Base-by-base conservation (phyloP, 169 alveolate genomes). In the Plasmodium gonderi region DNA sequence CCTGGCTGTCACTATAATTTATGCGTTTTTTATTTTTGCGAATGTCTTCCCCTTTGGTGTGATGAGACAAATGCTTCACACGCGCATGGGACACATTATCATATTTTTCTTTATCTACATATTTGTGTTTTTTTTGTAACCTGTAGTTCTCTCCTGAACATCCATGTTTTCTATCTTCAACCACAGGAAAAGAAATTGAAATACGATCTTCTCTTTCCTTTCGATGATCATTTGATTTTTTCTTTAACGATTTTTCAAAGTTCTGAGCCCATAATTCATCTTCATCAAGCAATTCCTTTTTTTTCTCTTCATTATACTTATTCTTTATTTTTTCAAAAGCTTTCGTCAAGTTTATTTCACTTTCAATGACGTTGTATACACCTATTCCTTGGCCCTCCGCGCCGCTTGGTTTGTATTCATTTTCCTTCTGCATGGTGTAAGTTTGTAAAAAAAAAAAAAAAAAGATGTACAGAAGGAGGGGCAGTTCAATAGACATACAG, bases 321-420 rank as follows among this genome's bases (percentile, higher is more conserved):
- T 49, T 75, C 20, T 80, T 82, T 12, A 91, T 74, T 29, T 77
- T 40, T 36, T 78, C 92, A 64, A 85, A 85, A 54, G 81, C 79
- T 31, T 95, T 95, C 67, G 85, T 68, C 74, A 95, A 68, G 8
- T 92, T 80, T 74, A 91, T 82, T 79, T 95, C 97, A 45, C 95
- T 94, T 14, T 94, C 68, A n/a, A 97, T 92, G 17, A 96, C 97
- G 72, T 94, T 90, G 80, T 94, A 95, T 54, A 91, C 94, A 20
- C 94, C 98, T 29, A 96, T 93, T 38, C 98, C 98, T 77, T 68
- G 79, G 14, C 98, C 98, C 74, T 97, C 98, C 1, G 98, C 98
- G 3, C 98, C 98, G 17, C 96, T 95, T 17, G 98, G 96, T 33
- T 95, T 76, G 80, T 97, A 97, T 74, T 95, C 95, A 54, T 94